Percentiles rank a stretch among this genome's conserved stretches.
Evolutionary conservation across 1,139 yeast genomes (phyloP).

Genomic region (Debaryomyces nepalensis): DNA sequence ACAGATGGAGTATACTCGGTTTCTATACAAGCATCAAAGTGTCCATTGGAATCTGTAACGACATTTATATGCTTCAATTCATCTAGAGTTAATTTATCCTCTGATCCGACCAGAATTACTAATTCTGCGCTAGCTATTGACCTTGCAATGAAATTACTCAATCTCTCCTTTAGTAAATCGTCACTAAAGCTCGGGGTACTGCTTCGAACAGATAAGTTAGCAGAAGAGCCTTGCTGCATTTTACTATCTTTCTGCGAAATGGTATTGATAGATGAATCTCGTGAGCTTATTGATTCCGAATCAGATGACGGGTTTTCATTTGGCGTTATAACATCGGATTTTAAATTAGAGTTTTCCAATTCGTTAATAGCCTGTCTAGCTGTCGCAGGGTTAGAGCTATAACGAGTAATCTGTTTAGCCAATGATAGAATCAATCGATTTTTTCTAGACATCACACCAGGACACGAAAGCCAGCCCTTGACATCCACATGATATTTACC

Average conservation of each 20-base stretch:
- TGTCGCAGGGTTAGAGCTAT: slow-evolving; percentile 26
- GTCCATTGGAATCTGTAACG: slow-evolving; percentile 63
- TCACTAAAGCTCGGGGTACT: slow-evolving; percentile 25
- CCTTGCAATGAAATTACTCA: slow-evolving; percentile 63
- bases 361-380: slow-evolving; percentile 33
- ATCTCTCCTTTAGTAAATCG: slow-evolving; percentile 54
- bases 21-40: slow-evolving; percentile 52
- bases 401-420: slow-evolving; percentile 70
- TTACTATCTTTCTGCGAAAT: slow-evolving; percentile 12
- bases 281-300: slow-evolving; percentile 23
- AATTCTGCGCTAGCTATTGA: slow-evolving; percentile 59
- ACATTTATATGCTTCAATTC: slow-evolving; percentile 31
- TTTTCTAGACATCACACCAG: slow-evolving; percentile 72
- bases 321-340: slow-evolving; percentile 30
- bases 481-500: slow-evolving; percentile 59
- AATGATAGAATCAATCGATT: slow-evolving; percentile 69
- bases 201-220: slow-evolving; percentile 12
- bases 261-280: slow-evolving; percentile 17
- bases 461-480: slow-evolving; percentile 74
- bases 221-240: slow-evolving; percentile 11
- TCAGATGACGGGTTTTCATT: slow-evolving; percentile 22
- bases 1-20: slow-evolving; percentile 61
- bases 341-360: slow-evolving; percentile 35
- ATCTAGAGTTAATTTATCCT: slow-evolving; percentile 24
- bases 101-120: slow-evolving; percentile 56